phyloP scores from a whole-genome alignment of 768 basidiomycete species.

The Boletus pseudopeckii region DNA sequence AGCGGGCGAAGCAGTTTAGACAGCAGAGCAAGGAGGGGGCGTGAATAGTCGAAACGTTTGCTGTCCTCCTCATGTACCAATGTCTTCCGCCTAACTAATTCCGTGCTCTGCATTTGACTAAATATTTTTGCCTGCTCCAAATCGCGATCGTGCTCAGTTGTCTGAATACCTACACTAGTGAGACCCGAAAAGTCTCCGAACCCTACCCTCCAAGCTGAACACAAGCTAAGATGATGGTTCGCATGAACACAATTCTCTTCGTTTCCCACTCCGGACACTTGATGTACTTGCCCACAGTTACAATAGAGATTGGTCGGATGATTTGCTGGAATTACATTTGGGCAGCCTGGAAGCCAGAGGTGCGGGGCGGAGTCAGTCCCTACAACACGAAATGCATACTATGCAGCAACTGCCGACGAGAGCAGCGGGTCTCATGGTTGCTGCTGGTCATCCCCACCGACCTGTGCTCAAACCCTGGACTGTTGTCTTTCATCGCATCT shows the following conservation, averaged over 20 bases:
- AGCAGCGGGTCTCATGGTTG: too few relatives aligned
- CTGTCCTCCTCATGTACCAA: neutral
- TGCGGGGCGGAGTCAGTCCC: too few relatives aligned
- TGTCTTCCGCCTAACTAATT: neutral
- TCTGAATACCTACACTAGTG: neutral
- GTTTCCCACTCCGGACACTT: neutral
- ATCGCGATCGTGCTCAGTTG: neutral
- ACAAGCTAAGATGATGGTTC: neutral
- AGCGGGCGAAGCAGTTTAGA: constrained; percentile 55
- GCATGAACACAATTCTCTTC: neutral
- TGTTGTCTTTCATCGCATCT: too few relatives aligned
- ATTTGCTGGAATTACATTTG: too few relatives aligned
- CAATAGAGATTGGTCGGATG: neutral
- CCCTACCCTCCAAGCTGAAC: neutral
- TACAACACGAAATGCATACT: neutral
- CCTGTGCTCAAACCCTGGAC: too few relatives aligned
- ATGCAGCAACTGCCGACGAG: too few relatives aligned
- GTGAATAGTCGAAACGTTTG: constrained; percentile 1
- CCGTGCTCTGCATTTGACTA: neutral
- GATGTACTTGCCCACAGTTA: neutral
- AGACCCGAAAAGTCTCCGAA: neutral
- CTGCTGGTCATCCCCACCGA: too few relatives aligned
- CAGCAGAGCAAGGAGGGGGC: constrained; percentile 21
- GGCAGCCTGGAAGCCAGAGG: neutral
- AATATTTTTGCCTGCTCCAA: neutral